These are phyloP conservation scores for Yamadazyma atlantica DNA, from an alignment of 1,139 yeast species.

Conservation along the genomic window DNA sequence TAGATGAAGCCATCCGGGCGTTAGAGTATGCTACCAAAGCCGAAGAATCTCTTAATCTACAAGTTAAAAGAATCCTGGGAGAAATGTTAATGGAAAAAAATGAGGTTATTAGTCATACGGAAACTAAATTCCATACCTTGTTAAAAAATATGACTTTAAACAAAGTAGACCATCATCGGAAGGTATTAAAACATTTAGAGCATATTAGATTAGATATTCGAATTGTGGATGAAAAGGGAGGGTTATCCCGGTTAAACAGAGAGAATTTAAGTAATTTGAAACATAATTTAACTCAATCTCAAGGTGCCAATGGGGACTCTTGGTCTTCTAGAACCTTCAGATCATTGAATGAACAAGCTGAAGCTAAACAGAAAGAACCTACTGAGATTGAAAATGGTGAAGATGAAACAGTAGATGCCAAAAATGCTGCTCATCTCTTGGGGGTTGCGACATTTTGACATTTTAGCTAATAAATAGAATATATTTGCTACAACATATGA, in stretches of 20 bases:
- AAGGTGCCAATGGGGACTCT: slow-evolving; percentile 54
- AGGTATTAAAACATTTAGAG: slow-evolving; percentile 74
- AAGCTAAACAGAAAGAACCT: slow-evolving; percentile 20
- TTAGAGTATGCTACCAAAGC: slow-evolving; percentile 78
- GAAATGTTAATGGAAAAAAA: slow-evolving; percentile 78
- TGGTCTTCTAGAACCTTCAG: slow-evolving; percentile 67
- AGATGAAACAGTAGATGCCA: slow-evolving; percentile 60
- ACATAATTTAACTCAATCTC: slow-evolving; percentile 50
- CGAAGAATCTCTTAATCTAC: slow-evolving; percentile 72
- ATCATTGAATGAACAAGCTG: slow-evolving; percentile 44
- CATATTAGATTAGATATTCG: slow-evolving; percentile 72
- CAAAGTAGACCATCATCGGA: slow-evolving; percentile 84
- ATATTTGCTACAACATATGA: slow-evolving; percentile 1
- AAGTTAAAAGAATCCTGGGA: slow-evolving; percentile 78
- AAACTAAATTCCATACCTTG: slow-evolving; percentile 50
- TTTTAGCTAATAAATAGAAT: no score
- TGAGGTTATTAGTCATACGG: slow-evolving; percentile 56
- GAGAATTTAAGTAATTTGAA: slow-evolving; percentile 53
- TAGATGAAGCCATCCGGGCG: slow-evolving; percentile 83
- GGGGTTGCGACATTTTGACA: slow-evolving; percentile 71
- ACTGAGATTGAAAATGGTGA: slow-evolving; percentile 9
- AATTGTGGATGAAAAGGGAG: slow-evolving; percentile 75
- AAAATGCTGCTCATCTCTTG: slow-evolving; percentile 74
- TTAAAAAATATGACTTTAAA: slow-evolving; percentile 64
- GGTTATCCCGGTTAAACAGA: slow-evolving; percentile 81